Percentiles rank a stretch among this genome's conserved stretches.
Evolutionary conservation across 1,284 basidiomycete genomes (phyloP).

Genomic region (Paramarasmius palmivorus): DNA sequence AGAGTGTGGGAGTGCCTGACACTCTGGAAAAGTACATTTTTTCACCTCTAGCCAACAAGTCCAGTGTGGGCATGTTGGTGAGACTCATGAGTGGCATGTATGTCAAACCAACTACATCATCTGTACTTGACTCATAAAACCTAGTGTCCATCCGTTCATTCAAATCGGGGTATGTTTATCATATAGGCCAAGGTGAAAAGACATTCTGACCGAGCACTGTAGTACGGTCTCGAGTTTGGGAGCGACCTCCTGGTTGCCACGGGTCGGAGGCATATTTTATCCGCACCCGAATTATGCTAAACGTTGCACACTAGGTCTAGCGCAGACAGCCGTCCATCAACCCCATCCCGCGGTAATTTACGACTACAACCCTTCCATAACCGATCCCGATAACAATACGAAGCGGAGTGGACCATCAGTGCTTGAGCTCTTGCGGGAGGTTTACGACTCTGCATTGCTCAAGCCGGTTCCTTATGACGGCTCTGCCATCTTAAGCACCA

Average conservation of each 20-base stretch:
- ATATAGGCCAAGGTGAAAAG: background rate
- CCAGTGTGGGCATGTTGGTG: conserved; percentile 52
- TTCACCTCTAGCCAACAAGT: conserved; percentile 44
- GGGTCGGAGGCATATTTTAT: conserved; percentile 33
- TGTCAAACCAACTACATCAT: conserved; percentile 24
- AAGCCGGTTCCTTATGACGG: conserved; percentile 56
- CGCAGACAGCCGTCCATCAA: conserved; percentile 52
- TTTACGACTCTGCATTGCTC: conserved; percentile 54
- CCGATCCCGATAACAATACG: conserved; percentile 14
- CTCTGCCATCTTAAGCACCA: conserved; percentile 37
- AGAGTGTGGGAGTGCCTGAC: conserved; percentile 38
- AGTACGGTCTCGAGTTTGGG: conserved; percentile 65
- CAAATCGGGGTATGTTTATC: conserved; percentile 54
- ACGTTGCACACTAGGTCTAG: conserved; percentile 42
- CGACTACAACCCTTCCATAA: conserved; percentile 1
- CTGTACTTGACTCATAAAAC: conserved; percentile 11
- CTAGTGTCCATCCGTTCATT: conserved; percentile 62
- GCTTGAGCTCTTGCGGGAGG: conserved; percentile 49
- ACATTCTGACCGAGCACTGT: conserved; percentile 5
- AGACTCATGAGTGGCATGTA: conserved; percentile 59
- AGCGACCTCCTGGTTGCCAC: conserved; percentile 55
- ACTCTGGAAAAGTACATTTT: conserved; percentile 59
- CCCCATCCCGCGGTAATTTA: conserved; percentile 35
- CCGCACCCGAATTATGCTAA: background rate
- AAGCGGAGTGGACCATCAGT: conserved; percentile 37